Conservation (phyloP, 108 stramenopile species). For the Schizochytrium sp. region DNA sequence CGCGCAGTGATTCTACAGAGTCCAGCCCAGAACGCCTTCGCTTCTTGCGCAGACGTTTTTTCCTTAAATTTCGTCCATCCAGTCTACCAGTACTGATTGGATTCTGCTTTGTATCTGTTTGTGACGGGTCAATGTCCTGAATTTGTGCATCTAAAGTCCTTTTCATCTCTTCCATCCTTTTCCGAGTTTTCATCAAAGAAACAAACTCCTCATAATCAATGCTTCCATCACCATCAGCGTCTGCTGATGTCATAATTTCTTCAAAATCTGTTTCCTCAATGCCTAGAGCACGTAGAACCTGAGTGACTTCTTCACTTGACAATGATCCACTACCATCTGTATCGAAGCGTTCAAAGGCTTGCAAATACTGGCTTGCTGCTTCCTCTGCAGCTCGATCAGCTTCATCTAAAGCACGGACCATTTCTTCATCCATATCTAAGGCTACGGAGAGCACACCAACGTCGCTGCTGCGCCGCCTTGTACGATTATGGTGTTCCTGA, state of each 20-base stretch:
- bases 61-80: not conserved
- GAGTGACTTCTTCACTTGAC: slow-evolving; percentile 14
- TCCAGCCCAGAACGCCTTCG: not conserved
- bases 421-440: slow-evolving; percentile 6
- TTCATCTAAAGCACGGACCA: slow-evolving; percentile 53
- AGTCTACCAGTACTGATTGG: no score
- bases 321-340: slow-evolving; percentile 17
- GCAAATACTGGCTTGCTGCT: not conserved
- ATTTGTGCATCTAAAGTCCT: not conserved
- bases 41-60: not conserved
- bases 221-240: slow-evolving; percentile 27
- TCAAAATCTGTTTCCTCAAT: not conserved
- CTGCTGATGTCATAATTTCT: slow-evolving; percentile 19
- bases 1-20: not conserved
- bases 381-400: slow-evolving; percentile 49
- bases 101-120: no score
- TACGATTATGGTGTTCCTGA: not conserved
- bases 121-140: not conserved
- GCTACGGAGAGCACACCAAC: slow-evolving; percentile 13
- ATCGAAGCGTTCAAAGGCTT: slow-evolving; percentile 13
- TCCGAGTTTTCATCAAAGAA: slow-evolving; percentile 37
- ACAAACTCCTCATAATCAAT: slow-evolving; percentile 60
- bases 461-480: not conserved
- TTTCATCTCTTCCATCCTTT: slow-evolving; percentile 13
- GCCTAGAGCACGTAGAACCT: slow-evolving; percentile 20